Evolutionary conservation across 2,329 filamentous ascomycete genomes (phyloP).

Genomic region (Daldinia eschscholtzii): DNA sequence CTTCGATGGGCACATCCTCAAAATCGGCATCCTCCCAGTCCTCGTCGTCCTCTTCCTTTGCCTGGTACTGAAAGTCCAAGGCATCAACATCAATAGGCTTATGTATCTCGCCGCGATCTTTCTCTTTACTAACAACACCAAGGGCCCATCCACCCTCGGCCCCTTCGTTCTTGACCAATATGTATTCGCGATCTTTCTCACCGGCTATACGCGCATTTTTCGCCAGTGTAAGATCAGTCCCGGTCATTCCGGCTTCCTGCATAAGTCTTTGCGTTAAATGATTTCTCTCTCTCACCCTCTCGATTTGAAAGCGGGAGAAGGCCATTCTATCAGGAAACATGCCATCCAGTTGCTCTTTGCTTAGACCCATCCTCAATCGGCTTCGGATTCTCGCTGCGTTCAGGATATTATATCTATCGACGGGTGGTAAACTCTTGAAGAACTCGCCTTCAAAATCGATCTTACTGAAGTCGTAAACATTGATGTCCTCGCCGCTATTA

Average conservation of each 20-base stretch:
- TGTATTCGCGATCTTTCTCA: slow-evolving; percentile 92
- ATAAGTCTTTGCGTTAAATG: slow-evolving; percentile 94
- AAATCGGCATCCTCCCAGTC: slow-evolving; percentile 81
- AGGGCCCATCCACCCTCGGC: slow-evolving; percentile 96
- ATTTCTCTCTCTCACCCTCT: slow-evolving; percentile 91
- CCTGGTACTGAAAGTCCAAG: slow-evolving; percentile 68
- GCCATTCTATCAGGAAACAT: slow-evolving; percentile 99
- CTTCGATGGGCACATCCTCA: slow-evolving; percentile 92
- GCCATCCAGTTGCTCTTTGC: slow-evolving; percentile 92
- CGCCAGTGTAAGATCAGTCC: slow-evolving; percentile 76
- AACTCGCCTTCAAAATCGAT: slow-evolving; percentile 98
- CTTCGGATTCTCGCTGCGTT: slow-evolving; percentile 92
- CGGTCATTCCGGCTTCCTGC: slow-evolving; percentile 91
- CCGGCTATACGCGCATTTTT: slow-evolving; percentile 78
- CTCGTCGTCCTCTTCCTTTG: slow-evolving; percentile 69
- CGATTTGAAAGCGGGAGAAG: slow-evolving; percentile 96
- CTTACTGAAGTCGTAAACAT: slow-evolving; percentile 95
- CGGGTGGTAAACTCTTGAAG: slow-evolving; percentile 89
- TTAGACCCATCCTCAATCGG: slow-evolving; percentile 92
- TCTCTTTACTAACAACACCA: slow-evolving; percentile 90
- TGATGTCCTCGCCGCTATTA: slow-evolving; percentile 90
- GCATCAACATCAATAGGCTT: slow-evolving; percentile 94
- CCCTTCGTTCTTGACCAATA: slow-evolving; percentile 94
- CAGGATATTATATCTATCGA: slow-evolving; percentile 95
- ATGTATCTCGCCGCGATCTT: slow-evolving; percentile 80